Base-by-base conservation (phyloP, 257 asterid genomes). In the Nicotiana sylvestris region DNA sequence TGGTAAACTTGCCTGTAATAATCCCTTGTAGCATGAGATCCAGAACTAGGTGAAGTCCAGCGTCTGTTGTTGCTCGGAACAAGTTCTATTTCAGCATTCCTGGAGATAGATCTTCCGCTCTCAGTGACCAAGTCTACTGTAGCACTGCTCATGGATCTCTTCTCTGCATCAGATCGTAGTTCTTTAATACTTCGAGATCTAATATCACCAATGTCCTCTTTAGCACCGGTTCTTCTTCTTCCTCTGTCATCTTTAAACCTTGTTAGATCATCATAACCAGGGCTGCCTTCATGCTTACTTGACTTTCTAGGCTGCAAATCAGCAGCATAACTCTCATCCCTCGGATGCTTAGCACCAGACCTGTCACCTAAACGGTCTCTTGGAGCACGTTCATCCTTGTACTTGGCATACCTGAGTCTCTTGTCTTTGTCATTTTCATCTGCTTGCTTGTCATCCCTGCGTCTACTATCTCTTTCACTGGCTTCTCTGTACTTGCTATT, bases 21-120 rank as follows among this genome's bases (percentile, higher is more conserved):
- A 86, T 96, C 95, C 88, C 97, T 89, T 82, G 94, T 49, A 61
- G 86, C 82, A 82, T 89, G 92, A 85, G 94, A 87, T 83, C 91
- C 88, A 66, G 96, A 87, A 87, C 92, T 88, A 69, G 98, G 98
- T 29, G 99, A 94, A 82, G 89, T 84, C 83, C 92, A 89, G 84
- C 93, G 88, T 85, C 95, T 95, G 83, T 84, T 80, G 78, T 90
- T 94, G 65, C 86, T 86, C 68, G 93, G 86, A 84, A 88, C 76
- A 82, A 64, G 87, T 77, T 91, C 99, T 39, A 81, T 5, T 65
- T 96, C 96, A 81, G 88, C 87, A 92, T 88, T 90, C 82, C 92
- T 92, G 55, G 98, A 88, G 84, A 89, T 39, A 64, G 96, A 89
- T 87, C 93, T 88, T 81, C 89, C 97, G 88, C 93, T 87, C 76